Base-by-base conservation (phyloP, 371 early-diverging fungal species). In the Mucor sp. region DNA sequence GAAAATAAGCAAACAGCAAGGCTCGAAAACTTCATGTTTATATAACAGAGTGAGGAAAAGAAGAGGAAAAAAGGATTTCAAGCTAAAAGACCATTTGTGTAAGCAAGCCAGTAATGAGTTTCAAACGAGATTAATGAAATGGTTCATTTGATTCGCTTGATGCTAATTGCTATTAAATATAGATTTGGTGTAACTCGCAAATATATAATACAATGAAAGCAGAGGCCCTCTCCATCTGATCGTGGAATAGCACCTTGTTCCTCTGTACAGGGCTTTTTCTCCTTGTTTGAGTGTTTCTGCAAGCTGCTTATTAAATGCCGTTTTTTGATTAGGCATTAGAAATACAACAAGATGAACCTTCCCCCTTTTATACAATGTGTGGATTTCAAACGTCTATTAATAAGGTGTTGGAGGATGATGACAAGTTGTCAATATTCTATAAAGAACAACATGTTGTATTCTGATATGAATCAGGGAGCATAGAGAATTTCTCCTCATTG, bases 11-110 rank as follows among this genome's bases (percentile, higher is more conserved):
- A 35, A 19, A 64, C 35, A 37, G 35, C 48, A 9, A 71, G 30
- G 39, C 25, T 43, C 6, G 56, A 57, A 33, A 68, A 63, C 48
- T 60, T 66, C 74, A 74, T 74, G 6, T 43, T 37, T 3, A 33
- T 19, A 61, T 30, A 30, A 30, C 30, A 59, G 63, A 66, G 55
- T 30, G 25, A 57, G 9, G 19, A 48, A 33, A 33, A 23, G 33
- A 65, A 58, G 39, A 57, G 39, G 21, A 37, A 44, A 58, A 23
- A n/a, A 19, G 14, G 37, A 37, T 37, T 37, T 37, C 37, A 23
- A 41, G 30, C 12, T 37, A 19, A 48, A 58, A 41, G 7, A 19
- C 6, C 25, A 39, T 21, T 5, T 27, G 27, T n/a, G 48, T 27
- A 37, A 37, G 37, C 7, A 33, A 32, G 32, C 6, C 8, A 56